A percentile compares a stretch with the other conserved stretches of the same genome.
phyloP scores from a whole-genome alignment of 2,329 filamentous ascomycete genomes.

The Exophiala aquamarina region DNA sequence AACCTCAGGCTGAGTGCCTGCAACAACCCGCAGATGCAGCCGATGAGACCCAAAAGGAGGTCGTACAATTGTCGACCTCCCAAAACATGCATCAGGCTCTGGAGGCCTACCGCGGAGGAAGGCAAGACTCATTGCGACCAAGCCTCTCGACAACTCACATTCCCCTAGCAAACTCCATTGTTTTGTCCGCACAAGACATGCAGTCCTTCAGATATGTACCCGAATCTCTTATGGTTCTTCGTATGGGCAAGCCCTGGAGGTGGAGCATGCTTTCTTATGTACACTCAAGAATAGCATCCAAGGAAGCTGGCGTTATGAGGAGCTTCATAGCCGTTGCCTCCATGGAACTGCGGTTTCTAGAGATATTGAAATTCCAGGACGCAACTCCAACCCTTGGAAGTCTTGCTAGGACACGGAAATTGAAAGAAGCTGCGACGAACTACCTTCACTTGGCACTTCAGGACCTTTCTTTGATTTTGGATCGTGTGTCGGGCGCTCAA shows the following conservation, averaged over 20 bases:
- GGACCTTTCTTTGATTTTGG: slow-evolving; percentile 12
- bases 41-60: no score
- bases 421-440: slow-evolving; percentile 3
- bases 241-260: slow-evolving; percentile 12
- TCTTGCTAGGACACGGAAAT: background rate
- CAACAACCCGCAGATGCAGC: background rate
- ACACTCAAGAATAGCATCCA: slow-evolving; percentile 7
- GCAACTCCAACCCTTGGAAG: background rate
- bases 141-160: slow-evolving; percentile 1
- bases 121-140: background rate
- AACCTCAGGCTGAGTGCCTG: background rate
- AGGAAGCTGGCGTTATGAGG: slow-evolving; percentile 12
- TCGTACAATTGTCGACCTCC: no score
- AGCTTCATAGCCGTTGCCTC: slow-evolving; percentile 13
- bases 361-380: slow-evolving; percentile 3
- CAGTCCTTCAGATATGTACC: slow-evolving; percentile 12
- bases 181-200: background rate
- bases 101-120: no score
- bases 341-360: slow-evolving; percentile 9
- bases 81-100: no score
- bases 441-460: slow-evolving; percentile 4
- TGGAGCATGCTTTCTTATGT: slow-evolving; percentile 17
- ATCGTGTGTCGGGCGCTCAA: slow-evolving; percentile 1
- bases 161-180: background rate
- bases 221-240: slow-evolving; percentile 7